Percentiles rank a stretch among this genome's conserved stretches.
phyloP scores from a whole-genome alignment of 1,284 basidiomycete species.

The Fomitopsis palustris region DNA sequence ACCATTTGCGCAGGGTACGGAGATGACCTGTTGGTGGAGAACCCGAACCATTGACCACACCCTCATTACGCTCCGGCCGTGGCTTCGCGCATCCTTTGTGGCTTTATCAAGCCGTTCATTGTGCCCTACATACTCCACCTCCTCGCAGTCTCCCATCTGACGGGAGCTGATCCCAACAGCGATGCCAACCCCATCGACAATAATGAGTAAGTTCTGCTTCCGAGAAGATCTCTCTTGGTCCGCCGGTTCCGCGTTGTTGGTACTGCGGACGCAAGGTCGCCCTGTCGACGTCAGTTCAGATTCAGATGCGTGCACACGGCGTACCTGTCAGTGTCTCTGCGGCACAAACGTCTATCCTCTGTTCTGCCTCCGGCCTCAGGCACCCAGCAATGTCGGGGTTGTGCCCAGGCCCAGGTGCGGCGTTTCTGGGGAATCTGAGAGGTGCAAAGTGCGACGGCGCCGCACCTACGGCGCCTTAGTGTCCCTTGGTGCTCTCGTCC shows the following conservation, averaged over 20 bases:
- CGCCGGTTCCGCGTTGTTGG: background rate
- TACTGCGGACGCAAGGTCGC: background rate
- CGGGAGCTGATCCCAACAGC: background rate
- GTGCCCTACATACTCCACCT: too few relatives aligned
- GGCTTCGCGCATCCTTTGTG: background rate
- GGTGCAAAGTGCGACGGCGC: too few relatives aligned
- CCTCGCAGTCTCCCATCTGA: background rate
- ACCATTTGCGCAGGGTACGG: conserved; percentile 2
- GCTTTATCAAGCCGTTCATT: background rate
- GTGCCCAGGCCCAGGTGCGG: too few relatives aligned
- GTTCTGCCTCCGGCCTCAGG: too few relatives aligned
- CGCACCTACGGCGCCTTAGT: too few relatives aligned
- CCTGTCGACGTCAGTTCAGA: background rate
- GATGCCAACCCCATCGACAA: background rate
- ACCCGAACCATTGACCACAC: conserved; percentile 5
- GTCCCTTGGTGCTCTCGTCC: too few relatives aligned
- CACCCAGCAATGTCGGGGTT: too few relatives aligned
- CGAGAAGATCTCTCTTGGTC: background rate
- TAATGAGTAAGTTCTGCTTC: background rate
- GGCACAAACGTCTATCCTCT: too few relatives aligned
- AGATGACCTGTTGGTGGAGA: conserved; percentile 6
- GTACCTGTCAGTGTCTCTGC: too few relatives aligned
- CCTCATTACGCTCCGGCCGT: background rate
- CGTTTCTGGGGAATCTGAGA: too few relatives aligned
- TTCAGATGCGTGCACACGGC: too few relatives aligned